Evolutionary conservation across 2,329 filamentous ascomycete genomes (phyloP).

Genomic region (Didymella pomorum): DNA sequence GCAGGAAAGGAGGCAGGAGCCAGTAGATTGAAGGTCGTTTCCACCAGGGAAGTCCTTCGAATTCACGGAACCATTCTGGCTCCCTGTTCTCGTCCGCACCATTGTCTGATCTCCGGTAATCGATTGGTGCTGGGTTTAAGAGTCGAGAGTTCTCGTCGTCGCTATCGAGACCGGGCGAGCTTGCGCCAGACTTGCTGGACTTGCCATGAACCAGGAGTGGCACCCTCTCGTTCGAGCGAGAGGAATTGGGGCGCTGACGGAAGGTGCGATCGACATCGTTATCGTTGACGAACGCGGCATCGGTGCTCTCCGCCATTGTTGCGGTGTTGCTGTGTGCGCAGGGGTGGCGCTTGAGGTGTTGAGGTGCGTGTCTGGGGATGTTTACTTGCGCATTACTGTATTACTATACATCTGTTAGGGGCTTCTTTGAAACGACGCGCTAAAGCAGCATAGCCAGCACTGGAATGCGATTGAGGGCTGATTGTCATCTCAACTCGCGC

Average conservation of each 20-base stretch:
- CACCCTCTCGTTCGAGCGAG: slow-evolving; percentile 22
- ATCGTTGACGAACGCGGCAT: slow-evolving; percentile 42
- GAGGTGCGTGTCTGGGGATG: slow-evolving; percentile 17
- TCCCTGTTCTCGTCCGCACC: slow-evolving; percentile 18
- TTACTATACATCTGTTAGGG: neutral
- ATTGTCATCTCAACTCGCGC: slow-evolving; percentile 20
- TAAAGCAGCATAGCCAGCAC: neutral
- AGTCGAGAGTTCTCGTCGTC: slow-evolving; percentile 42
- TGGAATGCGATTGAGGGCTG: neutral
- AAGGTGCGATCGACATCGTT: slow-evolving; percentile 40
- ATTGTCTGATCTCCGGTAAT: slow-evolving; percentile 24
- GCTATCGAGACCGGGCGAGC: slow-evolving; percentile 22
- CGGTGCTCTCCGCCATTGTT: slow-evolving; percentile 36
- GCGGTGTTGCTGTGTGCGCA: neutral
- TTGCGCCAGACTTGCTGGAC: slow-evolving; percentile 26
- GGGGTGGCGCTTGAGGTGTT: neutral
- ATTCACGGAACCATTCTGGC: slow-evolving; percentile 46
- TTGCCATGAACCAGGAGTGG: slow-evolving; percentile 19
- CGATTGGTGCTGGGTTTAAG: slow-evolving; percentile 27
- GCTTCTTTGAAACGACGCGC: slow-evolving; percentile 2
- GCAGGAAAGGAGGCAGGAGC: slow-evolving; percentile 79
- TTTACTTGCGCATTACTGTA: slow-evolving; percentile 30
- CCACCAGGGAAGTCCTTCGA: slow-evolving; percentile 57
- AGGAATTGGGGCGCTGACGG: slow-evolving; percentile 23
- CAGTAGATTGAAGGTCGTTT: slow-evolving; percentile 72